Base-by-base conservation (phyloP, 768 basidiomycete species). In the Sarcodon sp. region DNA sequence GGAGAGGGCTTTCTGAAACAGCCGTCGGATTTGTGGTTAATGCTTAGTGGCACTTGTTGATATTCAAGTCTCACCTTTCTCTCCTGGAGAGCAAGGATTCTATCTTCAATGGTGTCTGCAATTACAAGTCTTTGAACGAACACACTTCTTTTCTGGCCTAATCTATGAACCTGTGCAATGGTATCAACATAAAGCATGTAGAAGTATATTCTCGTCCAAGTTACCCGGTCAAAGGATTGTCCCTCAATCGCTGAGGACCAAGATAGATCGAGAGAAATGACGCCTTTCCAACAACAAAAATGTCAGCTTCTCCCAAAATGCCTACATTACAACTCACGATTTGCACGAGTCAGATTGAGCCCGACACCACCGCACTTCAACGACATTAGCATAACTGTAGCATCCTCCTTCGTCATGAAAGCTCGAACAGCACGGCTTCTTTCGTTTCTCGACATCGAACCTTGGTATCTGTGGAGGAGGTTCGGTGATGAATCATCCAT, bases 241-340 rank as follows among this genome's bases (percentile, higher is more conserved):
- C 65, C 61, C 56, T 82, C 80, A 12, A 80, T 68, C 1, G 80
- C 80, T 37, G 72, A 72, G 27, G 73, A 77, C 80, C 80, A 82
- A 5, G 71, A 76, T 27, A 80, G 70, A 54, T 81, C 80, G 16
- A 81, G 63, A 27, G 71, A 74, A 36, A 81, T 78, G 39, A 82
- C 77, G 43, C 60, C 61, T 62, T 43, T n/a, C 21, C 21, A 27
- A 27, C 31, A 6, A 27, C 13, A 50, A 35, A 37, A 9, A 43
- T n/a, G 34, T 45, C 4, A 47, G 36, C 35, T 15, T 13, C 33
- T 10, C 12, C 31, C 36, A 33, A 45, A 9, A 53, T 33, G 33
- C 7, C 27, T 35, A 36, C 21, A 36, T 21, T 13, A 33, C 10
- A 10, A 51, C 59, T 33, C 44, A 57, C 77, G 73, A 56, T 80